These are phyloP conservation scores for Conringia planisiliqua DNA, from an alignment of 345 rosid species.

Conservation along the genomic window DNA sequence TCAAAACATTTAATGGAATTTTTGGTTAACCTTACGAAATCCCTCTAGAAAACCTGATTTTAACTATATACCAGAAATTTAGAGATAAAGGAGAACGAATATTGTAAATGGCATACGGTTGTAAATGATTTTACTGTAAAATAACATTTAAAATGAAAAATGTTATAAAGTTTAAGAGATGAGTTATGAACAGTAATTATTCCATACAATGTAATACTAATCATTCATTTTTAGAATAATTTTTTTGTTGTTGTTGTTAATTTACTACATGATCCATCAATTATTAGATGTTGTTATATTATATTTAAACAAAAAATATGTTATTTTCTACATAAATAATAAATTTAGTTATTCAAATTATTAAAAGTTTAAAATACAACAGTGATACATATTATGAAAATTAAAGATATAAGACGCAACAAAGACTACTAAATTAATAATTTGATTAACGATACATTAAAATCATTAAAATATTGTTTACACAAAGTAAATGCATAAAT, in stretches of 20 bases:
- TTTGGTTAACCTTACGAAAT: constrained; percentile 47
- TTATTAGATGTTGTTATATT: too few species aligned
- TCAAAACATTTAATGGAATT: not conserved
- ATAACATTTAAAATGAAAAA: too few species aligned
- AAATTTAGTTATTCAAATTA: not conserved
- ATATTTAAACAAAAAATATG: not conserved
- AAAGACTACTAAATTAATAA: not conserved
- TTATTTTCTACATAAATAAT: not conserved
- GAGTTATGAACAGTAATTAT: too few species aligned
- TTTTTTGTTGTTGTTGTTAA: too few species aligned
- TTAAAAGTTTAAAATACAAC: not conserved
- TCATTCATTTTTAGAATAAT: too few species aligned
- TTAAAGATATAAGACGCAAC: not conserved
- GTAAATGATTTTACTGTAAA: too few species aligned
- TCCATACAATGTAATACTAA: too few species aligned
- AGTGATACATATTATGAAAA: not conserved
- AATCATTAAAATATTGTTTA: not conserved
- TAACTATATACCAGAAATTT: too few species aligned
- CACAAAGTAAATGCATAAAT: not conserved
- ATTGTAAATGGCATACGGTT: too few species aligned
- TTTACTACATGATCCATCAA: too few species aligned
- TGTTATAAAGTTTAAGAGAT: too few species aligned
- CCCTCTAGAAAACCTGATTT: constrained; percentile 56
- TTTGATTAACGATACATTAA: not conserved
- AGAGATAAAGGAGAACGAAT: too few species aligned